Percentiles rank a stretch among this genome's conserved stretches.
These are phyloP conservation scores for Fusarium udum DNA, from an alignment of 2,329 filamentous ascomycete species.

Conservation along the genomic window DNA sequence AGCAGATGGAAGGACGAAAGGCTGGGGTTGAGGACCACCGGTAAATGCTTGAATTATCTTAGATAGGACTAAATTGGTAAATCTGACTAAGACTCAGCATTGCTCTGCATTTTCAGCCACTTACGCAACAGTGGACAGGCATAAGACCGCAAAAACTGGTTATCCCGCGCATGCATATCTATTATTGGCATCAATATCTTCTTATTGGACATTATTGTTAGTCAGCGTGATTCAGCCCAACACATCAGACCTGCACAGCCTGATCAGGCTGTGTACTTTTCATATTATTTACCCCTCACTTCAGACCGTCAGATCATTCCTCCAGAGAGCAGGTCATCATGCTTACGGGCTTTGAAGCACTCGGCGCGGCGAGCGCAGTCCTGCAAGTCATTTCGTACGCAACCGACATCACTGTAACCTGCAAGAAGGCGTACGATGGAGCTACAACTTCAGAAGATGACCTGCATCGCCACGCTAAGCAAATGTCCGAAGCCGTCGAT, in stretches of 20 bases:
- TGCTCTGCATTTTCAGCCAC: background rate
- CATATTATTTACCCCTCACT: background rate
- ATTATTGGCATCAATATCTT: background rate
- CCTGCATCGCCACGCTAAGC: background rate
- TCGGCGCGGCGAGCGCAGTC: slow-evolving; percentile 20
- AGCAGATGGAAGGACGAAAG: no score
- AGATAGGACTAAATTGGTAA: no score
- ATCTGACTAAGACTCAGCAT: no score
- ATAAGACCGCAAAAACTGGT: background rate
- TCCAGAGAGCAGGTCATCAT: rapidly evolving
- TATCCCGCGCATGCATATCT: background rate
- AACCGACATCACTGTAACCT: background rate
- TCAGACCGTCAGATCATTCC: background rate
- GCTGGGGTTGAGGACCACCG: no score
- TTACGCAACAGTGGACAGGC: background rate
- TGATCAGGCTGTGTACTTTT: background rate
- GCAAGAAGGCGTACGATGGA: slow-evolving; percentile 12
- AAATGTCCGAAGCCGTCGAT: background rate
- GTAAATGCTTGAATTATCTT: no score
- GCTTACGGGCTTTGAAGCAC: background rate
- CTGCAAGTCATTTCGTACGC: slow-evolving; percentile 25
- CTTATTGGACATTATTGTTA: rapidly evolving
- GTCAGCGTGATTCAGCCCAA: background rate
- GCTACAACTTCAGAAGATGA: background rate
- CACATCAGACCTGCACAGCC: background rate